Evolutionary conservation across 116 monocot genomes (phyloP), one percentile per base, ranked within the genome.

Genomic region (Posidonia oceanica): DNA sequence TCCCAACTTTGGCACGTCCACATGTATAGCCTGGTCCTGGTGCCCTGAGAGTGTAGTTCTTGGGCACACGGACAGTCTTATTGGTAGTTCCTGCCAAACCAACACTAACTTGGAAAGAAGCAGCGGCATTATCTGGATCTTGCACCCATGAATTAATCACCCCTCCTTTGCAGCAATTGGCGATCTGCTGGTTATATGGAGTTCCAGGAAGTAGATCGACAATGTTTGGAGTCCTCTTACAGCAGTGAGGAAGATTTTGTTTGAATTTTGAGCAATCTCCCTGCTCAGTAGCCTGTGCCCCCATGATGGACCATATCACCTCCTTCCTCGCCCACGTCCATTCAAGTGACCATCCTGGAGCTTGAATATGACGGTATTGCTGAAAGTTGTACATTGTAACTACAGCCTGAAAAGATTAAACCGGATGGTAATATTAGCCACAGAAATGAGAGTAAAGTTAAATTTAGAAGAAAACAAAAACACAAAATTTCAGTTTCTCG

Each of bases 311-410:
- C 84, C 89, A 89, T 29, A 94, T 89, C 36, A 94, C 86, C 69
- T 89, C 93, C 17, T 93, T 86, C 75, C 80, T 78, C 0, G 87
- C 79, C 93, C 93, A 94, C 20, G 74, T 81, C 93, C 92, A 88
- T 40, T 84, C 88, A 3, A 93, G 40, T 5, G 68, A 80, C 92
- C 92, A 93, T 5, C 92, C 88, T 0, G 88, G 88, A 13, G 59
- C 81, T 74, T 74, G 76, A 55, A 93, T 86, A 54, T 93, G 92
- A 36, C 92, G 83, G 63, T 88, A 93, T 81, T 78, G 70, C 64
- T 93, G 84, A 76, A 80, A 93, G 64, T 88, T 93, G 76, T 80
- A 82, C 74, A 93, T 84, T 2, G 84, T 93, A 60, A 84, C 88
- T 53, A 76, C 54, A 1, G 91, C 91, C 90, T 89, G 59, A 8